These are phyloP conservation scores for Capsicum baccatum DNA, from an alignment of 257 asterid genomes.

Conservation along the genomic window DNA sequence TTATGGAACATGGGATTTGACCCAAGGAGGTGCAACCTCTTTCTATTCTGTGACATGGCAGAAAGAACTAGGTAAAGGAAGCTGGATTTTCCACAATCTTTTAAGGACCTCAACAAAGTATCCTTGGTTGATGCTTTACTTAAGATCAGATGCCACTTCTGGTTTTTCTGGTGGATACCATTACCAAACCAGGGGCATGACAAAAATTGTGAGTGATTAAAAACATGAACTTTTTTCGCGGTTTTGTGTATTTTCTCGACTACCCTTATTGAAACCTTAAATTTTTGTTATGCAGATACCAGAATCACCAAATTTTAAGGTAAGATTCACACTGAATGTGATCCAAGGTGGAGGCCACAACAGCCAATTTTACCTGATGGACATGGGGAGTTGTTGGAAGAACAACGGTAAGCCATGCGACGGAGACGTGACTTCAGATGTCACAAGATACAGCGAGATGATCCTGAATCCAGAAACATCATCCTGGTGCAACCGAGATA, in stretches of 20 bases:
- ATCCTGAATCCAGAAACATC: constrained; percentile 67
- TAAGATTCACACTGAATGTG: constrained; percentile 70
- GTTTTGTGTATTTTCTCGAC: not conserved
- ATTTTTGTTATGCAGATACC: constrained; percentile 56
- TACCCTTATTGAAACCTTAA: not conserved
- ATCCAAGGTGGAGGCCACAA: constrained; percentile 68
- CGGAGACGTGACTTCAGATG: constrained; percentile 80
- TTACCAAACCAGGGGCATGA: constrained; percentile 81
- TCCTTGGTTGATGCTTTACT: constrained; percentile 92
- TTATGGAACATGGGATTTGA: constrained; percentile 77
- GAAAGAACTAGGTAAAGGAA: constrained; percentile 75
- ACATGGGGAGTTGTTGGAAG: constrained; percentile 97
- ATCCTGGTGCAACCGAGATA: constrained; percentile 61
- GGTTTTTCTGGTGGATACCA: constrained; percentile 92
- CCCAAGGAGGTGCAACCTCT: constrained; percentile 40
- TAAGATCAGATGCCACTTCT: constrained; percentile 73
- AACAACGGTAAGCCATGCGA: constrained; percentile 74
- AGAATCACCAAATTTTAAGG: constrained; percentile 78
- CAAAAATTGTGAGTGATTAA: constrained; percentile 59
- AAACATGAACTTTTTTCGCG: not conserved
- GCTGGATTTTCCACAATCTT: constrained; percentile 76
- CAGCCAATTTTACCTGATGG: constrained; percentile 82
- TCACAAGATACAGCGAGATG: constrained; percentile 85
- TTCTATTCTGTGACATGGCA: constrained; percentile 74
- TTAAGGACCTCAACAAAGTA: constrained; percentile 71